A percentile compares a stretch with the other conserved stretches of the same genome.
These are phyloP conservation scores for Fusarium camptoceras DNA, from an alignment of 2,329 filamentous ascomycete species.

Conservation along the genomic window DNA sequence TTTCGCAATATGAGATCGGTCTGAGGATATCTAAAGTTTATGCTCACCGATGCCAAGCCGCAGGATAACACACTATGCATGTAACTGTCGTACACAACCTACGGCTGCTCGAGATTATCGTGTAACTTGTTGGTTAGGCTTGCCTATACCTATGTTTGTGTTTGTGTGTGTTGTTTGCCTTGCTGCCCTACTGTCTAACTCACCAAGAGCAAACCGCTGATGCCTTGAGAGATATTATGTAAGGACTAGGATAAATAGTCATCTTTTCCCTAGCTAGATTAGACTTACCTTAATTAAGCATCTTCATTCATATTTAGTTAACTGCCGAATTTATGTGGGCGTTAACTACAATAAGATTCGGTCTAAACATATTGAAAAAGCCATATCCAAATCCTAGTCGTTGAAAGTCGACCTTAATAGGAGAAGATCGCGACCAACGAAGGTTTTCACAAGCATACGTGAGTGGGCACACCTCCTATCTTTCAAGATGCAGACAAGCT, in stretches of 20 bases:
- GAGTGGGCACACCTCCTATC: not conserved
- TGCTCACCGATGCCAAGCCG: slow-evolving; percentile 33
- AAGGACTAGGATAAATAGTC: too few relatives aligned
- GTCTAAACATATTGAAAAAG: slow-evolving; percentile 1
- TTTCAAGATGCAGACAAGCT: slow-evolving; percentile 4
- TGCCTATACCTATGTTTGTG: too few relatives aligned
- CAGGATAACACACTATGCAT: slow-evolving; percentile 8
- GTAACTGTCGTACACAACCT: slow-evolving; percentile 12
- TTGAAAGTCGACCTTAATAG: not conserved
- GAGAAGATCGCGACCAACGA: not conserved
- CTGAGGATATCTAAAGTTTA: slow-evolving; percentile 18
- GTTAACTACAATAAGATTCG: slow-evolving; percentile 3
- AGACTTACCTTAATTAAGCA: too few relatives aligned
- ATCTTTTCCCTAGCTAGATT: too few relatives aligned
- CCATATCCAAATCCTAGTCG: not conserved
- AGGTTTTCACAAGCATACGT: slow-evolving; percentile 1
- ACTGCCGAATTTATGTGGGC: slow-evolving; percentile 13
- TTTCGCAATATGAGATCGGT: slow-evolving; percentile 22
- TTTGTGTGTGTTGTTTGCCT: too few relatives aligned
- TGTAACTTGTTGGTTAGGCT: too few relatives aligned
- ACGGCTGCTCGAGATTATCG: not conserved
- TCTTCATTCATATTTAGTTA: too few relatives aligned
- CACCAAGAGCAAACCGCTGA: too few relatives aligned
- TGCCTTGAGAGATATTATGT: too few relatives aligned
- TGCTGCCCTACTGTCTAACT: too few relatives aligned